These are phyloP conservation scores for Acorus gramineus DNA, from an alignment of 106 monocot genomes.

Conservation along the genomic window DNA sequence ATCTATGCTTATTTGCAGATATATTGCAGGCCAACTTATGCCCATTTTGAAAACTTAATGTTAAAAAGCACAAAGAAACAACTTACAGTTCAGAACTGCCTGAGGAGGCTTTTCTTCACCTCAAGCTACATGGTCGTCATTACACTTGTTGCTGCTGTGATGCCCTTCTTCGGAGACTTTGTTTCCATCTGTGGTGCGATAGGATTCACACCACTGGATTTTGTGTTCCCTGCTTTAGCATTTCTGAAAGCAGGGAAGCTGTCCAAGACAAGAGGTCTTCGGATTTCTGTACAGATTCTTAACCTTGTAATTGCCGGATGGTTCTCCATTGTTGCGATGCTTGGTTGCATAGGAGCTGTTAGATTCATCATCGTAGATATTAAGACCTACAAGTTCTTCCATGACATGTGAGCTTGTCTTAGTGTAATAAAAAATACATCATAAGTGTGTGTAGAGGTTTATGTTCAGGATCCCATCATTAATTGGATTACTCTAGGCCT, in stretches of 20 bases:
- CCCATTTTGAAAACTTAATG: constrained; percentile 21
- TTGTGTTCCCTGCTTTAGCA: constrained; percentile 39
- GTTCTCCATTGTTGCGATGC: constrained; percentile 37
- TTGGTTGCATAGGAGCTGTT: constrained; percentile 45
- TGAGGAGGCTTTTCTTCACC: constrained; percentile 25
- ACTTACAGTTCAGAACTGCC: neutral
- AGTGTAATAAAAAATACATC: too few relatives aligned
- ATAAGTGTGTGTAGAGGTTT: too few relatives aligned
- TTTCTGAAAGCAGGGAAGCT: constrained; percentile 27
- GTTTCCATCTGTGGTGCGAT: constrained; percentile 56
- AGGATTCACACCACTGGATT: constrained; percentile 50
- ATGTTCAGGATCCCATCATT: too few relatives aligned
- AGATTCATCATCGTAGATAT: constrained; percentile 34
- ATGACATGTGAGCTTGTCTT: constrained; percentile 32
- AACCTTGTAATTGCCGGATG: constrained; percentile 20
- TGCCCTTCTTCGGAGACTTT: constrained; percentile 52
- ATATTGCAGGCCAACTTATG: constrained; percentile 50
- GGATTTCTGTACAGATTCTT: constrained; percentile 5
- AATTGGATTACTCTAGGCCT: too few relatives aligned
- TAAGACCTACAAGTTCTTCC: constrained; percentile 40
- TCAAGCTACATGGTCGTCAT: constrained; percentile 28
- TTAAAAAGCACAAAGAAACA: neutral
- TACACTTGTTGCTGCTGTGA: constrained; percentile 33
- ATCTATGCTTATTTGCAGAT: constrained; percentile 17
- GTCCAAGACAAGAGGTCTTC: constrained; percentile 8